Conservation (phyloP, 208 protist species). For the Trypanosoma brucei region DNA sequence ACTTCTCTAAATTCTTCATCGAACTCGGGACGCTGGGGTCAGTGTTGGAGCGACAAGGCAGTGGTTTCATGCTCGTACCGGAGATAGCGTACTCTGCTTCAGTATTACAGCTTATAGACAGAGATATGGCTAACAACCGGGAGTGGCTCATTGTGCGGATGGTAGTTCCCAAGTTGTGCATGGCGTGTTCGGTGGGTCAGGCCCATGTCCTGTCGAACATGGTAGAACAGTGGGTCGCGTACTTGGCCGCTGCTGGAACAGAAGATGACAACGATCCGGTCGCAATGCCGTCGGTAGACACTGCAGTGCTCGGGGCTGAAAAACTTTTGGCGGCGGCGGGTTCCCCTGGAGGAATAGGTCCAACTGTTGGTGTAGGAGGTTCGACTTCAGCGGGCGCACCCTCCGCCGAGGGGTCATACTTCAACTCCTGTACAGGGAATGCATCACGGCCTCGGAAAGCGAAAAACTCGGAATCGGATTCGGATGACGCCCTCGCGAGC, state of each 20-base stretch:
- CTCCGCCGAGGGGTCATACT: background rate
- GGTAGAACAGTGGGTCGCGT: conserved; percentile 65
- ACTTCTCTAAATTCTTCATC: conserved; percentile 70
- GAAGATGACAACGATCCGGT: background rate
- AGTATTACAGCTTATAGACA: conserved; percentile 73
- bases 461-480: conserved; percentile 12
- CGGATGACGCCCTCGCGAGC: conserved; percentile 4
- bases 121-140: conserved; percentile 25
- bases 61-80: conserved; percentile 67
- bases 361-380: background rate
- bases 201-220: conserved; percentile 66
- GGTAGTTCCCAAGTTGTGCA: conserved; percentile 50
- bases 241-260: conserved; percentile 8
- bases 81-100: conserved; percentile 64
- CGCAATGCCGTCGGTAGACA: background rate
- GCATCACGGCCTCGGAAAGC: background rate
- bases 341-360: background rate
- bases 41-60: conserved; percentile 46
- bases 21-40: conserved; percentile 66
- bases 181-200: conserved; percentile 70
- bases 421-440: background rate
- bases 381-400: background rate
- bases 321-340: background rate
- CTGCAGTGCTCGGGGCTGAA: background rate
- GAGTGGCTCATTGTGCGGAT: conserved; percentile 74